Percentiles rank a stretch among this genome's conserved stretches.
These are phyloP conservation scores for Ogataea saltuana DNA, from an alignment of 805 yeast species.

Conservation along the genomic window DNA sequence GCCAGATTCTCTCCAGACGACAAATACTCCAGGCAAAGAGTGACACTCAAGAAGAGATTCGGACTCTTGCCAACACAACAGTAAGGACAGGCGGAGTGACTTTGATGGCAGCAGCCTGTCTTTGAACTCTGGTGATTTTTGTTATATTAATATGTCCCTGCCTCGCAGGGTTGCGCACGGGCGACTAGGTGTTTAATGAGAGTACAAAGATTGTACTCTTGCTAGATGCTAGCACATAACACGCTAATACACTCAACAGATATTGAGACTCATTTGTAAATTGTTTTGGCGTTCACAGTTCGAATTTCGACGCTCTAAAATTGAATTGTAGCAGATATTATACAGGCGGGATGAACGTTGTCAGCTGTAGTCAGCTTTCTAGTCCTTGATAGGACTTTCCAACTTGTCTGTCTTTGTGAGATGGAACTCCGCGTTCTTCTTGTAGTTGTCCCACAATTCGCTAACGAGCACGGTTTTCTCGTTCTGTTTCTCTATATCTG, in stretches of 20 bases:
- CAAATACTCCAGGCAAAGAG: slow-evolving; percentile 98
- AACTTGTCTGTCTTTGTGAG: slow-evolving; percentile 64
- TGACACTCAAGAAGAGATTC: slow-evolving; percentile 93
- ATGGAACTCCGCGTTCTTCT: slow-evolving; percentile 68
- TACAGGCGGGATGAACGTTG: too few relatives aligned
- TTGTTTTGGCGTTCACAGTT: too few relatives aligned
- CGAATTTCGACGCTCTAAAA: not conserved
- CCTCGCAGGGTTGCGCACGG: slow-evolving; percentile 5
- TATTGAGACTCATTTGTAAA: not conserved
- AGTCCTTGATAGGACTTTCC: slow-evolving; percentile 33
- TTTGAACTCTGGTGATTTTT: not conserved
- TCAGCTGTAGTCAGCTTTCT: not conserved
- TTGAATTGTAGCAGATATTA: not conserved
- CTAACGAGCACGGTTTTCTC: slow-evolving; percentile 70
- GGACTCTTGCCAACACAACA: slow-evolving; percentile 85
- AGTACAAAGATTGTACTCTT: not conserved
- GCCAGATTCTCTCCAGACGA: slow-evolving; percentile 99
- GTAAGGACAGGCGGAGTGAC: slow-evolving; percentile 12
- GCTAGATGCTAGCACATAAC: not conserved
- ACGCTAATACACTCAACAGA: slow-evolving; percentile 4
- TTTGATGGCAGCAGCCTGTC: not conserved
- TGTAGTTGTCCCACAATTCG: slow-evolving; percentile 78
- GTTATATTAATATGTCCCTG: slow-evolving; percentile 2
- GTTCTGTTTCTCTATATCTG: slow-evolving; percentile 63
- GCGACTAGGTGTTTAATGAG: not conserved